Evolutionary conservation across 2,329 filamentous ascomycete genomes (phyloP).

Genomic region (Whalleya microplaca): DNA sequence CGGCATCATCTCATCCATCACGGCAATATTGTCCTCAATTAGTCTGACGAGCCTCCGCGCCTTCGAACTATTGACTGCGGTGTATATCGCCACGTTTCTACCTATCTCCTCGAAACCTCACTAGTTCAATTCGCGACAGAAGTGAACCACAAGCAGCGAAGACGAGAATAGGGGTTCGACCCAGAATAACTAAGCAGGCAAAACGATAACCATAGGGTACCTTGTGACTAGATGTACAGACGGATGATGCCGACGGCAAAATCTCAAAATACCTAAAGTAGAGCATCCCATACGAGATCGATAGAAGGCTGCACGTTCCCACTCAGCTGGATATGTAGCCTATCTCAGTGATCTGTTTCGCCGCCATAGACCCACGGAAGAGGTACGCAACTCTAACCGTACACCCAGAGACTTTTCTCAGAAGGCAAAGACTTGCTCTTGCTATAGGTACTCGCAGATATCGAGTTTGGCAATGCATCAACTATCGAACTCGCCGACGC

Average conservation of each 20-base stretch:
- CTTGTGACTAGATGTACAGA: too few species aligned
- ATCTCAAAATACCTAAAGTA: too few species aligned
- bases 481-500: slow-evolving; percentile 46
- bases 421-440: neutral
- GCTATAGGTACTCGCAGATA: slow-evolving; percentile 29
- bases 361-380: too few species aligned
- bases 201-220: too few species aligned
- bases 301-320: too few species aligned
- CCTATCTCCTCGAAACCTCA: neutral
- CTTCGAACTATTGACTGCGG: neutral
- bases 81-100: neutral
- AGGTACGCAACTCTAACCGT: too few species aligned
- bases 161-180: slow-evolving; percentile 3
- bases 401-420: neutral
- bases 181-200: slow-evolving; percentile 1
- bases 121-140: too few species aligned
- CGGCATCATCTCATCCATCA: slow-evolving; percentile 7
- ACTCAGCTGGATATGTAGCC: too few species aligned
- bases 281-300: too few species aligned
- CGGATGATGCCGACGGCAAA: too few species aligned
- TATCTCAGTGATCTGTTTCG: too few species aligned
- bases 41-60: neutral
- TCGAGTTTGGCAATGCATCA: slow-evolving; percentile 54
- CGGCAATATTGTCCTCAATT: neutral
- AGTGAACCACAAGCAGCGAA: too few species aligned